Evolutionary conservation across 164 flowering plant species (phyloP), one percentile per base, ranked within the genome.

Genomic region (Chloranthus sessilifolius): DNA sequence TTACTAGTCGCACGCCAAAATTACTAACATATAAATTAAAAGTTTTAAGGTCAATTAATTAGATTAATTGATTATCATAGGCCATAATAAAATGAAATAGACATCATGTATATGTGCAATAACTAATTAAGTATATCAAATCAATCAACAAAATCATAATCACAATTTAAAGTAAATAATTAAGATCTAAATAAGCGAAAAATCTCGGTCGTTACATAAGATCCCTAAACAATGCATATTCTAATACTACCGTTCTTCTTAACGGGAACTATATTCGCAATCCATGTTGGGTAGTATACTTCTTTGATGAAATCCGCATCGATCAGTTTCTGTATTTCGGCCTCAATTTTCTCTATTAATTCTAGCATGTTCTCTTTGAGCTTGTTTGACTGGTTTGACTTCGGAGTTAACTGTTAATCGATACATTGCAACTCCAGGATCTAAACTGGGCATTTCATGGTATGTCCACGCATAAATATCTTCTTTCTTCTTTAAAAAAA

Each of bases 271-370:
- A 53, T 42, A 15, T 41, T 53, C 4, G 26, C 34, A 26, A 53
- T 15, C 46, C 47, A 40, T 15, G 47, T 53, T 2, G 47, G 47
- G 22, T 53, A 53, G 16, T 53, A 7, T 2, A 53, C 47, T 28
- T 53, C 47, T 12, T 23, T 6, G 11, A 53, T 53, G 5, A 53
- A 53, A 6, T 36, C 38, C 4, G 27, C 47, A 6, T 27, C 22
- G 3, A 53, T 25, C 4, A 53, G 22, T 20, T 41, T 53, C 17
- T 53, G 4, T 15, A 41, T 23, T 20, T 40, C 47, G 3, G 7
- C 35, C 15, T 41, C 57, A 4, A 53, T 53, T 28, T 41, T 19
- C 8, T 3, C 8, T 8, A 10, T 22, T 5, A 41, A 5, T 10
- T 41, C 45, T 2, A 1, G 21, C 16, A n/a, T 33, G 36, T 7